A percentile compares a stretch with the other conserved stretches of the same genome.
Conservation (phyloP, 805 yeast genomes). For the Cyberlindnera xishuangbannaensis region DNA sequence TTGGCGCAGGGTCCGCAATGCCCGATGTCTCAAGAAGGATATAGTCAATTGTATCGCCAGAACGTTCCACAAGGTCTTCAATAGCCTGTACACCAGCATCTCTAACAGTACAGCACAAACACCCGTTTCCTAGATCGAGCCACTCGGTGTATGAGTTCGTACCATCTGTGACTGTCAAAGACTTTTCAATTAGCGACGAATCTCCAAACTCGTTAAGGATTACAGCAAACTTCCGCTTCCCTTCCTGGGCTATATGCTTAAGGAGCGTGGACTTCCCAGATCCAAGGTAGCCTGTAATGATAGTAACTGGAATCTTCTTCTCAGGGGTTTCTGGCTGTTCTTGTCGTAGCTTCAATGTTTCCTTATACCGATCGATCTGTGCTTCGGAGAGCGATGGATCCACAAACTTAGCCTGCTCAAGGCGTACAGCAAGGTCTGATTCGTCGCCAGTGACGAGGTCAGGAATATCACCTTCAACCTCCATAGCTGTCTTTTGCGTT, state of each 20-base stretch:
- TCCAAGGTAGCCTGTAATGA: slow-evolving; percentile 91
- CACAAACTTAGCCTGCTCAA: slow-evolving; percentile 13
- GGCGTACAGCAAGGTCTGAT: slow-evolving; percentile 14
- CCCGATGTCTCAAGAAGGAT: slow-evolving; percentile 95
- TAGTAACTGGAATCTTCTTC: slow-evolving; percentile 78
- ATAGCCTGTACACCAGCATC: slow-evolving; percentile 94
- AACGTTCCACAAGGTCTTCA: slow-evolving; percentile 71
- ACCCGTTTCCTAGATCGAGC: slow-evolving; percentile 95
- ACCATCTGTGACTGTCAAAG: slow-evolving; percentile 60
- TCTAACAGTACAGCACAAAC: slow-evolving; percentile 93
- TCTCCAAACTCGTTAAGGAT: slow-evolving; percentile 92
- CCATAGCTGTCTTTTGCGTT: slow-evolving; percentile 1
- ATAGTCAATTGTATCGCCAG: slow-evolving; percentile 75
- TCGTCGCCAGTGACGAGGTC: slow-evolving; percentile 24
- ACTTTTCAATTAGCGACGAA: slow-evolving; percentile 82
- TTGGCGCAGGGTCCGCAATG: slow-evolving; percentile 95
- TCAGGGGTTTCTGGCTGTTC: slow-evolving; percentile 5
- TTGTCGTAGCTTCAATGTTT: slow-evolving; percentile 12
- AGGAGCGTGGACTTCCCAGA: slow-evolving; percentile 89
- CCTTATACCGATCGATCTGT: slow-evolving; percentile 15
- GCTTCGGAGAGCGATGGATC: slow-evolving; percentile 14
- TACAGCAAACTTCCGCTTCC: slow-evolving; percentile 77
- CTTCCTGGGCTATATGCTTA: slow-evolving; percentile 62
- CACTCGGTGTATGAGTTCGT: slow-evolving; percentile 73
- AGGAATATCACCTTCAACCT: slow-evolving; percentile 23